These are phyloP conservation scores for Thermoascus crustaceus DNA, from an alignment of 2,329 filamentous ascomycete species.

Conservation along the genomic window DNA sequence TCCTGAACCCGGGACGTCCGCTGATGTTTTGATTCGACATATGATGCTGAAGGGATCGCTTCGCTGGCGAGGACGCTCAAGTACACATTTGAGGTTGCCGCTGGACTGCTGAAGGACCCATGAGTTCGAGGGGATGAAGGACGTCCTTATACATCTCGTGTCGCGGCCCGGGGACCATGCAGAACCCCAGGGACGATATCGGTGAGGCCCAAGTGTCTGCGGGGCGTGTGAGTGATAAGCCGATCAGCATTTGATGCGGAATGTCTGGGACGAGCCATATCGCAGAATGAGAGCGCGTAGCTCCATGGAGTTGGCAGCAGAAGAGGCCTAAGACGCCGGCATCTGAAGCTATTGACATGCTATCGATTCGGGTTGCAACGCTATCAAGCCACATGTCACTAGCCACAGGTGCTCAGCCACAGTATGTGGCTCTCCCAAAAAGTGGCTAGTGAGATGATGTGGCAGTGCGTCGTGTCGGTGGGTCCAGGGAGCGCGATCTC, in stretches of 20 bases:
- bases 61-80: not conserved
- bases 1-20: constrained; percentile 5
- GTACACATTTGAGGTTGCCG: not conserved
- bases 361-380: constrained; percentile 10
- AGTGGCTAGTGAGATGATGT: constrained; percentile 1
- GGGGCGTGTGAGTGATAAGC: not conserved
- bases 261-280: constrained; percentile 2
- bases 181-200: not conserved
- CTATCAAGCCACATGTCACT: constrained; percentile 2
- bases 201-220: not conserved
- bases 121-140: not conserved
- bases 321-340: constrained; percentile 2
- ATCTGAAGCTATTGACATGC: constrained; percentile 9
- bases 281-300: not conserved
- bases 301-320: not conserved
- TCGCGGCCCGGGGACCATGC: not conserved
- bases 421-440: not conserved
- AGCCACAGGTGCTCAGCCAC: constrained; percentile 1
- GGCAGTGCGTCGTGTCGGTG: not conserved
- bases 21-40: constrained; percentile 9
- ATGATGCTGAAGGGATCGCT: constrained; percentile 1
- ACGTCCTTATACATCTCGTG: constrained; percentile 1
- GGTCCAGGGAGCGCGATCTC: not conserved
- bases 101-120: not conserved
- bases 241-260: constrained; percentile 1